Evolutionary conservation across 2,329 filamentous ascomycete species (phyloP), one percentile per base, ranked within the genome.

Genomic region (Macroventuria anomochaeta): DNA sequence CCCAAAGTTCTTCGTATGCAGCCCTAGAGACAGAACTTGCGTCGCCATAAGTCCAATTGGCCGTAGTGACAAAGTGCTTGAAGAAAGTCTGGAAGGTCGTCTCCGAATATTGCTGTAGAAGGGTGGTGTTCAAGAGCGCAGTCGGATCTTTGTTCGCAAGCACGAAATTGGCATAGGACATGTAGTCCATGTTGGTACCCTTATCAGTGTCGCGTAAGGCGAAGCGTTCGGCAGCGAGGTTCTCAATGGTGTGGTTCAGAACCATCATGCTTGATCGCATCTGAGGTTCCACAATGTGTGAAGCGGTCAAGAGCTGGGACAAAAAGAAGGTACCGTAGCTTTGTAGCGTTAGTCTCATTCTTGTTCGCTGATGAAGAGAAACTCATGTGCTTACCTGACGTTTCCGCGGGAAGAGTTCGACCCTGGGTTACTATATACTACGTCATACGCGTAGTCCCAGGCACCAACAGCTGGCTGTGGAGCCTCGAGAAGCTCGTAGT

Each of bases 131-230:
- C 1, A 65, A 41, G 0, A 69, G 49, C 0, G 59, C 55, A 4
- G 26, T 12, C 1, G 61, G 56, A 21, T 69, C 44, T 25, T 61
- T 57, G 1, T 40, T 36, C 2, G 58, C 65, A 32, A 60, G 58
- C 0, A 41, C 20, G 41, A 63, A 67, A 56, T 62, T 66, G 6
- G 64, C 25, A 20, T 69, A 69, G 13, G 47, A 54, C 65, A 69
- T 70, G 34, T 64, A 67, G 26, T 70, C 68, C 57, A 68, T 61
- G 40, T 69, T 69, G 0, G 68, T 44, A 0, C 68, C 64, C 10
- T 46, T 55, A 4, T 52, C 25, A 1, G 2, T 39, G 40, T 65
- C 62, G 11, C 63, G 62, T 13, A 69, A 60, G 31, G 62, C 68
- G 48, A 60, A 69, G 1, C 51, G 51, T 15, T 42, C 36, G 21